phyloP scores from a whole-genome alignment of 177 flowering plant species.

The Telopea speciosissima region DNA sequence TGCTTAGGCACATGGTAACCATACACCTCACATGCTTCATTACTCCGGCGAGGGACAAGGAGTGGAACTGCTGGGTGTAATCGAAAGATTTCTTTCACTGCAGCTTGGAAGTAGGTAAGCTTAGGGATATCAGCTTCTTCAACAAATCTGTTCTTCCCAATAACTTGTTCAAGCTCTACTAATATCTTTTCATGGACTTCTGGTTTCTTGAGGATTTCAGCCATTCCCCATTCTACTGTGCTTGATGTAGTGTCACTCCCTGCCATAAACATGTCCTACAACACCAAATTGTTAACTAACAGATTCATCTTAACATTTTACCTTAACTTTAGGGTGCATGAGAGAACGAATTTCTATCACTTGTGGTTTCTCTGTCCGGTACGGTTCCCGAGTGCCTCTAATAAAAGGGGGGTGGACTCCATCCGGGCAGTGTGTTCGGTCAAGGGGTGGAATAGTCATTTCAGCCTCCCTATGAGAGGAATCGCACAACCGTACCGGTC shows the following conservation, averaged over 20 bases:
- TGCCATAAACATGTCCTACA: conserved; percentile 33
- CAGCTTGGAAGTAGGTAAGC: conserved; percentile 29
- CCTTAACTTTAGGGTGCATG: too few relatives aligned
- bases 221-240: conserved; percentile 34
- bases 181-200: conserved; percentile 16
- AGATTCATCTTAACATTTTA: too few relatives aligned
- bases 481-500: too few relatives aligned
- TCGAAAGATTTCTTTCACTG: conserved; percentile 29
- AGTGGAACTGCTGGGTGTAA: conserved; percentile 39
- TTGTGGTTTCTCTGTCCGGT: too few relatives aligned
- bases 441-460: too few relatives aligned
- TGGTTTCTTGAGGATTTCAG: conserved; percentile 23
- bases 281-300: background rate
- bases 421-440: too few relatives aligned
- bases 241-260: conserved; percentile 33
- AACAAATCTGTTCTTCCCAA: conserved; percentile 24
- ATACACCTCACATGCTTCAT: conserved; percentile 16
- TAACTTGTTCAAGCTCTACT: conserved; percentile 28
- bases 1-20: conserved; percentile 32
- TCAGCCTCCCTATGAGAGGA: too few relatives aligned
- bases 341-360: too few relatives aligned
- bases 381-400: too few relatives aligned
- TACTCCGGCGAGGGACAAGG: conserved; percentile 28
- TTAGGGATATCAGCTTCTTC: conserved; percentile 31
- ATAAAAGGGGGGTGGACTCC: too few relatives aligned